Evolutionary conservation across 1,284 basidiomycete genomes (phyloP).

Genomic region (Puccinia hordei): DNA sequence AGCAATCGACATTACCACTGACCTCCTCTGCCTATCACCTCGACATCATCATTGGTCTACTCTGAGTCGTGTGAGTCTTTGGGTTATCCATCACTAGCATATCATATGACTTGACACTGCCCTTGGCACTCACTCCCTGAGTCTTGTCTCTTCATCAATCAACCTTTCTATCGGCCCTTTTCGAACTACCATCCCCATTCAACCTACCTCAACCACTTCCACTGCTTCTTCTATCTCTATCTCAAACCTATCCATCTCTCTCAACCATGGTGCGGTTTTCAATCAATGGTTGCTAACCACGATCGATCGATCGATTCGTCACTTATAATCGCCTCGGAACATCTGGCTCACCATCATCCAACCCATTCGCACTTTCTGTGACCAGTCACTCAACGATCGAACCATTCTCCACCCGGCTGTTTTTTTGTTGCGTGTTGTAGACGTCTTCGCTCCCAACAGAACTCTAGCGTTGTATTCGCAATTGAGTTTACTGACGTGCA

Average conservation of each 20-base stretch:
- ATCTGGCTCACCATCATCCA: no score
- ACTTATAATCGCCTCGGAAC: neutral
- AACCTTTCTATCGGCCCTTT: no score
- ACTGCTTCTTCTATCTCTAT: no score
- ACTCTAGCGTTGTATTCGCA: neutral
- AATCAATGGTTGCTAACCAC: neutral
- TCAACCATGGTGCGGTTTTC: slow-evolving; percentile 1
- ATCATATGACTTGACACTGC: neutral
- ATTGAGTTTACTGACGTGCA: neutral
- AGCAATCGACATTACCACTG: neutral
- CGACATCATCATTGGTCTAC: neutral
- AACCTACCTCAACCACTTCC: neutral
- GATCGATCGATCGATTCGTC: neutral
- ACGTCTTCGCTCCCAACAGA: neutral
- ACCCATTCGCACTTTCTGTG: neutral
- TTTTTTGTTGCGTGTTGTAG: neutral
- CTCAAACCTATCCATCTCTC: neutral
- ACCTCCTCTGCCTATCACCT: neutral
- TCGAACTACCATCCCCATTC: neutral
- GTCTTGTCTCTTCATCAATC: neutral
- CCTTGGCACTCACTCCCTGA: neutral
- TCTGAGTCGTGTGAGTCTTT: neutral
- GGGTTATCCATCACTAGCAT: neutral
- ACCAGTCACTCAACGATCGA: neutral
- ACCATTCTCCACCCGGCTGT: neutral